Percentiles rank a stretch among this genome's conserved stretches.
Evolutionary conservation across 352 stramenopile species (phyloP).

Genomic region (Phytophthora uliginosa): DNA sequence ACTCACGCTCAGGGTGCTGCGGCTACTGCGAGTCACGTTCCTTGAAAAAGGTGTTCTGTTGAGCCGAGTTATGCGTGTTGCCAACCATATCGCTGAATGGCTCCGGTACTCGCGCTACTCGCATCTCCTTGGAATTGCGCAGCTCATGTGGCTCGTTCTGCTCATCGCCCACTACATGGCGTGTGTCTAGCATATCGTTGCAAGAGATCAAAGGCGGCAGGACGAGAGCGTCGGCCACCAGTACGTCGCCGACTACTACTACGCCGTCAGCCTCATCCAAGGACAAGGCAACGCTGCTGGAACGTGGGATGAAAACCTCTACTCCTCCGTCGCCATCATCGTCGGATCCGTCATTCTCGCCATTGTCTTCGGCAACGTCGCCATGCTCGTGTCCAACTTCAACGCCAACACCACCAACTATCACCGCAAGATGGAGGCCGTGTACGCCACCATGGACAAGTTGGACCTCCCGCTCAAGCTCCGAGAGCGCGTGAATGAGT

Average conservation of each 20-base stretch:
- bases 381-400: neutral
- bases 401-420: neutral
- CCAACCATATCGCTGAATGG: slow-evolving; percentile 28
- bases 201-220: neutral
- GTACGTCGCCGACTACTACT: neutral
- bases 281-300: neutral
- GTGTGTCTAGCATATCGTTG: slow-evolving; percentile 51
- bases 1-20: slow-evolving; percentile 28
- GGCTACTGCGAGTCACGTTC: slow-evolving; percentile 16
- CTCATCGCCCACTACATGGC: slow-evolving; percentile 58
- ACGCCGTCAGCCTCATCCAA: neutral
- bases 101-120: slow-evolving; percentile 41
- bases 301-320: neutral
- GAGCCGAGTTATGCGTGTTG: slow-evolving; percentile 26
- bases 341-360: neutral
- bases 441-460: neutral
- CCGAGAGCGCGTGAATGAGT: neutral
- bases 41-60: slow-evolving; percentile 20
- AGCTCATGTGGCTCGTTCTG: slow-evolving; percentile 48
- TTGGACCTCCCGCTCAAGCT: neutral
- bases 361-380: neutral
- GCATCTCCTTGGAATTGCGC: slow-evolving; percentile 40
- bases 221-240: neutral
- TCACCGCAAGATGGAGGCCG: neutral
- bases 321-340: neutral